Evolutionary conservation across 1,284 basidiomycete species (phyloP).

Genomic region (Mrakiaceae sp.): DNA sequence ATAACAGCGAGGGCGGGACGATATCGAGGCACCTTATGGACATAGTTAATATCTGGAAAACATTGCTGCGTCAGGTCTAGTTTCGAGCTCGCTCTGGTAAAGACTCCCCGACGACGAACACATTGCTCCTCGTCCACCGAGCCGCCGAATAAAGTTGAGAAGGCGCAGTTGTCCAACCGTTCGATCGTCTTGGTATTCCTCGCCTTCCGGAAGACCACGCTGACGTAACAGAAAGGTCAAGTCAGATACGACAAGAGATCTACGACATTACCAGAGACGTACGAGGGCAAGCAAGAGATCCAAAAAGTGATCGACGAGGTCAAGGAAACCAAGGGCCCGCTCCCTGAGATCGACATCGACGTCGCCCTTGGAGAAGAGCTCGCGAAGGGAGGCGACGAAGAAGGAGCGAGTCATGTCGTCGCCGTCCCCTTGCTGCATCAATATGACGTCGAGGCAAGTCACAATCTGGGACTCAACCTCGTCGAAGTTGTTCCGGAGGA

Average conservation of each 20-base stretch:
- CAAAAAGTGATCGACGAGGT: conserved; percentile 85
- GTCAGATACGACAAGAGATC: no score
- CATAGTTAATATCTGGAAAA: conserved; percentile 67
- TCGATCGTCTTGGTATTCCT: conserved; percentile 85
- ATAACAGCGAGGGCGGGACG: not conserved
- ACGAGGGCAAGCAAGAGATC: conserved; percentile 75
- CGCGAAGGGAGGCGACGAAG: conserved; percentile 84
- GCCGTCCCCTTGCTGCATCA: conserved; percentile 80
- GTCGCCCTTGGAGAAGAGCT: conserved; percentile 63
- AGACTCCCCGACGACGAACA: conserved; percentile 1
- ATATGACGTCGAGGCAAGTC: conserved; percentile 62
- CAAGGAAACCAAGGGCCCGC: conserved; percentile 69
- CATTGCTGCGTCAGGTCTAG: conserved; percentile 26
- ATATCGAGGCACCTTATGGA: conserved; percentile 41
- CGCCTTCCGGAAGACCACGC: conserved; percentile 84
- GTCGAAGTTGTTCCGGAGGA: conserved; percentile 66
- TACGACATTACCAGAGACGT: no score
- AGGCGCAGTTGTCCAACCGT: conserved; percentile 83
- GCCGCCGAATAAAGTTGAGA: conserved; percentile 80
- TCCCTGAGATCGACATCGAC: conserved; percentile 68
- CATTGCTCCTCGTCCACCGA: conserved; percentile 58
- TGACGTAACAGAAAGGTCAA: no score
- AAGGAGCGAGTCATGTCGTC: conserved; percentile 84
- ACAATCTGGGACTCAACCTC: conserved; percentile 91
- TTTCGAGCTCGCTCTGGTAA: not conserved